A percentile compares a stretch with the other conserved stretches of the same genome.
Conservation (phyloP, 169 alveolate genomes). For the Cryptosporidium canis region DNA sequence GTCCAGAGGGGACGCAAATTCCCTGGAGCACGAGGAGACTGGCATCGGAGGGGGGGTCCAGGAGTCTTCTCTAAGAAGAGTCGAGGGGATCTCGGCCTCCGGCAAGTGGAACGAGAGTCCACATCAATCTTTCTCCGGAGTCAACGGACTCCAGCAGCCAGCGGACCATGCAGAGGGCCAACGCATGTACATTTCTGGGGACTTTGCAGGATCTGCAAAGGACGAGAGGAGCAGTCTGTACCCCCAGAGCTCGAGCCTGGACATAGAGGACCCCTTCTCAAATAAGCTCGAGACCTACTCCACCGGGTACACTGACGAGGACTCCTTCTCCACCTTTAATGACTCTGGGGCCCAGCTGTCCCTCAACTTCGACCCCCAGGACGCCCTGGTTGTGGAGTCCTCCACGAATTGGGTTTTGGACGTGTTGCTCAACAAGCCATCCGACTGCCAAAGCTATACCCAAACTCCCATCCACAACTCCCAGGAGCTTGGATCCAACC, state of each 20-base stretch:
- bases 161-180: neutral
- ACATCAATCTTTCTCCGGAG: neutral
- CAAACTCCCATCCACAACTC: neutral
- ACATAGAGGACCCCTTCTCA: neutral
- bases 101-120: neutral
- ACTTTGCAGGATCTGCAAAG: neutral
- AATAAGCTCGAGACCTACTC: constrained; percentile 47
- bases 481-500: neutral
- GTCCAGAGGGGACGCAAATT: neutral
- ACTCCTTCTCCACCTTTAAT: constrained; percentile 37
- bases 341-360: constrained; percentile 33
- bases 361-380: constrained; percentile 65
- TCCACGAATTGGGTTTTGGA: constrained; percentile 70
- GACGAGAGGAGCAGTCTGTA: neutral
- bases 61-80: neutral
- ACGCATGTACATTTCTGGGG: neutral
- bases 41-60: neutral
- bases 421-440: constrained; percentile 28
- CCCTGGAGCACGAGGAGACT: neutral
- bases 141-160: neutral
- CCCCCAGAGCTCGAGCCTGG: neutral
- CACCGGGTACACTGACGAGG: constrained; percentile 46
- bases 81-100: neutral
- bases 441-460: neutral
- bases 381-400: constrained; percentile 59